Percentiles rank a stretch among this genome's conserved stretches.
phyloP scores from a whole-genome alignment of 768 basidiomycete species.

The Termitomyces sp. region DNA sequence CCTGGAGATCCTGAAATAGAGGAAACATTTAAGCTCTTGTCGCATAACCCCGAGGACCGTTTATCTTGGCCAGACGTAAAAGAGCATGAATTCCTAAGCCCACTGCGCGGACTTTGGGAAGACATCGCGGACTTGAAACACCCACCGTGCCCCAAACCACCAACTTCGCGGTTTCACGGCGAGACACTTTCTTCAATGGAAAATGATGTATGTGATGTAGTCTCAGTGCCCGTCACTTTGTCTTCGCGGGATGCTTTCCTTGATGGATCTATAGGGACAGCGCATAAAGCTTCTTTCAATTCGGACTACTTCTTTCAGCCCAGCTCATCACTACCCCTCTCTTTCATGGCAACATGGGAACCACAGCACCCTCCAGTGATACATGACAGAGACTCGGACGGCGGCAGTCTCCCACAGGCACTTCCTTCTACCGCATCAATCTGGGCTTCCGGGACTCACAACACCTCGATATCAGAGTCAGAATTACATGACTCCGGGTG shows the following conservation, averaged over 20 bases:
- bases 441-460: neutral
- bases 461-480: neutral
- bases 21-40: constrained; percentile 20
- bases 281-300: neutral
- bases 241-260: neutral
- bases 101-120: constrained; percentile 22
- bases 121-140: constrained; percentile 25
- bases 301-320: neutral
- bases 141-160: constrained; percentile 24
- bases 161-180: constrained; percentile 8
- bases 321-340: constrained; percentile 5
- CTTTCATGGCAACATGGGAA: neutral
- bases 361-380: neutral
- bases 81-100: constrained; percentile 23
- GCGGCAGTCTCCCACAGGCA: constrained; percentile 16
- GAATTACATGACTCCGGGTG: neutral
- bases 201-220: neutral
- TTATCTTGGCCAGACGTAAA: constrained; percentile 22
- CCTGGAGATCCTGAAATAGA: neutral
- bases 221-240: neutral
- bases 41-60: constrained; percentile 19
- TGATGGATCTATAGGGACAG: neutral
- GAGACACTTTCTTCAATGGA: constrained; percentile 6
- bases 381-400: neutral
- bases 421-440: constrained; percentile 24